These are phyloP conservation scores for Elongisporangium anandrum DNA, from an alignment of 352 stramenopile species.

Conservation along the genomic window DNA sequence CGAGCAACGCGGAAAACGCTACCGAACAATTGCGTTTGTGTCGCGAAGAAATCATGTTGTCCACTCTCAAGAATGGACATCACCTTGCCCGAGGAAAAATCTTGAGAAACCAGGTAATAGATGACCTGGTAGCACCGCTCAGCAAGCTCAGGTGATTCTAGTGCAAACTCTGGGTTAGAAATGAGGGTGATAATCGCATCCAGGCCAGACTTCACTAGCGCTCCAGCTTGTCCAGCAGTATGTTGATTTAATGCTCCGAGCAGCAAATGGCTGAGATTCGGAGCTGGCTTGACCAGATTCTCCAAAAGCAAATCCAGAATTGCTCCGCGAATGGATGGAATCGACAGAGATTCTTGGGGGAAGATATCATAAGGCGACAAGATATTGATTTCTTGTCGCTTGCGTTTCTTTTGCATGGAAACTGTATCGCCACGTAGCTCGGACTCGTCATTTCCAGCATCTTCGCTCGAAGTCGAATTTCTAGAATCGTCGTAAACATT, in stretches of 20 bases:
- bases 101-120: slow-evolving; percentile 54
- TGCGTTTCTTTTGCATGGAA: slow-evolving; percentile 38
- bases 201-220: slow-evolving; percentile 51
- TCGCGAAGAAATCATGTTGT: slow-evolving; percentile 62
- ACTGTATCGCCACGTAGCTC: slow-evolving; percentile 17
- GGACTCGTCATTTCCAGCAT: slow-evolving; percentile 1
- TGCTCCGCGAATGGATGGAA: slow-evolving; percentile 50
- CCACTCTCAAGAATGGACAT: slow-evolving; percentile 54
- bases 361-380: slow-evolving; percentile 45
- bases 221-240: slow-evolving; percentile 2
- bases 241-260: slow-evolving; percentile 49
- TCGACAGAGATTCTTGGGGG: slow-evolving; percentile 22
- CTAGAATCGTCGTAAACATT: slow-evolving; percentile 53
- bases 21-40: slow-evolving; percentile 61
- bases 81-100: slow-evolving; percentile 56
- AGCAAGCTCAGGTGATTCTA: slow-evolving; percentile 58
- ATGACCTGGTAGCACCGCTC: slow-evolving; percentile 67
- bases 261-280: slow-evolving; percentile 72
- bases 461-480: slow-evolving; percentile 2
- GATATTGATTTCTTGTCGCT: slow-evolving; percentile 36
- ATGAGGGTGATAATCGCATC: slow-evolving; percentile 72
- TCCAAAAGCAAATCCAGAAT: slow-evolving; percentile 77
- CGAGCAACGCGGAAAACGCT: slow-evolving; percentile 36
- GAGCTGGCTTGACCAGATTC: slow-evolving; percentile 69
- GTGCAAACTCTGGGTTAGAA: slow-evolving; percentile 60